These are phyloP conservation scores for Dacryopinax primogenitus DNA, from an alignment of 768 basidiomycete genomes.

Conservation along the genomic window DNA sequence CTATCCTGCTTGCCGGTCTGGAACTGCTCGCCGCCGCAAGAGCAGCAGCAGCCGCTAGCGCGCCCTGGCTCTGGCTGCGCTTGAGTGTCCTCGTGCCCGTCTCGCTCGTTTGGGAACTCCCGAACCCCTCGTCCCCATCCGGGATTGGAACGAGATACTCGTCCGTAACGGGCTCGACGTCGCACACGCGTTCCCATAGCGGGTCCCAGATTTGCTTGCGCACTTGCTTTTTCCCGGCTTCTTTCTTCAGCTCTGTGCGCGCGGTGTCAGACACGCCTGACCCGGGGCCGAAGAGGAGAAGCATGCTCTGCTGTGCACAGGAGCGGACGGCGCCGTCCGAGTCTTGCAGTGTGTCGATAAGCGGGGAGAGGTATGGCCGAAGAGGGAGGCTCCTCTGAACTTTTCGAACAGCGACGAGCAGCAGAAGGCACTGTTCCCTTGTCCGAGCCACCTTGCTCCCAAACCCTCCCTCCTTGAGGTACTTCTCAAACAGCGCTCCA, in stretches of 20 bases:
- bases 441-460: conserved; percentile 76
- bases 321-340: conserved; percentile 82
- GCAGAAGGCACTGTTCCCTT: conserved; percentile 68
- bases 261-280: conserved; percentile 73
- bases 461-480: conserved; percentile 57
- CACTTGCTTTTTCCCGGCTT: conserved; percentile 71
- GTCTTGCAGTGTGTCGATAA: conserved; percentile 83
- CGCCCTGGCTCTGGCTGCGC: background rate
- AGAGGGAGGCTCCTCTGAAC: conserved; percentile 63
- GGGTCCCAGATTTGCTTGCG: conserved; percentile 75
- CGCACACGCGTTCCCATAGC: conserved; percentile 51
- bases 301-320: conserved; percentile 62
- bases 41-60: background rate
- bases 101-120: background rate
- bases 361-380: conserved; percentile 58
- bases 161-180: conserved; percentile 5
- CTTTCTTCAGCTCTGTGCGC: conserved; percentile 85
- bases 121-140: background rate
- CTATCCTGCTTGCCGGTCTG: background rate
- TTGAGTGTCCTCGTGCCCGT: background rate
- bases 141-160: background rate
- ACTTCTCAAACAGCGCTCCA: conserved; percentile 53
- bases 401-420: conserved; percentile 61
- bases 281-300: conserved; percentile 68
- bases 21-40: conserved; percentile 2